Evolutionary conservation across 805 yeast species (phyloP).

Genomic region (Myxozyma neotropica): DNA sequence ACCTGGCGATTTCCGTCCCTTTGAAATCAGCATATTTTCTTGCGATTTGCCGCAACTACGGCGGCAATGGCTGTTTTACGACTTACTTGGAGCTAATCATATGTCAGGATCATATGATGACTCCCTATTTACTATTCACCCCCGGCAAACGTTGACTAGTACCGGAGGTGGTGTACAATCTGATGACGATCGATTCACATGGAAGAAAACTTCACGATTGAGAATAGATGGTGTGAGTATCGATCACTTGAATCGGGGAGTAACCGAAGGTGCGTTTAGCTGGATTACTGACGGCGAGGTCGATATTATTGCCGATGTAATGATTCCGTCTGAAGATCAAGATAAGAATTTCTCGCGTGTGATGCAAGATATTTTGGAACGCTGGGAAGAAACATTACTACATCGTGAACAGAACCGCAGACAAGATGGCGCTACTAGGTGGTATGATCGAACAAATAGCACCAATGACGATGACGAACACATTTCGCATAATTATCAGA

Average conservation of each 20-base stretch:
- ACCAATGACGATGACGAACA: slow-evolving; percentile 31
- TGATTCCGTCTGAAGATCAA: slow-evolving; percentile 69
- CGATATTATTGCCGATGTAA: slow-evolving; percentile 89
- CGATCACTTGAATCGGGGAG: slow-evolving; percentile 87
- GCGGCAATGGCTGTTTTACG: slow-evolving; percentile 92
- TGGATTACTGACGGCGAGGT: slow-evolving; percentile 94
- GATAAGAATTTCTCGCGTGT: slow-evolving; percentile 49
- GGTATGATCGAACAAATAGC: slow-evolving; percentile 11
- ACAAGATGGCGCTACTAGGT: background rate
- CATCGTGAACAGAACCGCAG: slow-evolving; percentile 24
- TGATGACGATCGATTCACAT: slow-evolving; percentile 42
- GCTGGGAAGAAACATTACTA: slow-evolving; percentile 44
- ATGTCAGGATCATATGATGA: slow-evolving; percentile 92
- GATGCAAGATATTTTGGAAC: slow-evolving; percentile 45
- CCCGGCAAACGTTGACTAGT: slow-evolving; percentile 58
- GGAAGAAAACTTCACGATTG: slow-evolving; percentile 71
- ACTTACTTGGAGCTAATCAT: slow-evolving; percentile 77
- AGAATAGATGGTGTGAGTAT: slow-evolving; percentile 83
- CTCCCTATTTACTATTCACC: slow-evolving; percentile 88
- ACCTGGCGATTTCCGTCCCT: slow-evolving; percentile 79
- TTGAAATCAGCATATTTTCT: slow-evolving; percentile 83
- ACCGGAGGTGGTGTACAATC: slow-evolving; percentile 46
- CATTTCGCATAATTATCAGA: background rate
- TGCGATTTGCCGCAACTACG: slow-evolving; percentile 79
- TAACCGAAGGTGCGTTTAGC: slow-evolving; percentile 87